A percentile compares a stretch with the other conserved stretches of the same genome.
Evolutionary conservation across 176 grass and related monocot species (phyloP).

Genomic region (Ananas comosus): DNA sequence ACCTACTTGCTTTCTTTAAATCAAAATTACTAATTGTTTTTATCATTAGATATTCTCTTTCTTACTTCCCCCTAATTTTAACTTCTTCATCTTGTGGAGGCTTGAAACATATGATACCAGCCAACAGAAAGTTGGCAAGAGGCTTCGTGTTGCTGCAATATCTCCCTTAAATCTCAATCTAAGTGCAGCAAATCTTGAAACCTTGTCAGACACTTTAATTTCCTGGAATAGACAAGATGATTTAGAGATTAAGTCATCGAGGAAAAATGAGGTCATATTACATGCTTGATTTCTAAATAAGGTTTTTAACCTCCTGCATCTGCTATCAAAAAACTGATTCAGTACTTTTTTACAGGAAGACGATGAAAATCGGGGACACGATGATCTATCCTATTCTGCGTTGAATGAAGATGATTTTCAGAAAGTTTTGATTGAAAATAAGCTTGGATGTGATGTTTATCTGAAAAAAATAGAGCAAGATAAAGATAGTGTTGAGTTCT

Average conservation of each 20-base stretch:
- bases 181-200: conserved; percentile 83
- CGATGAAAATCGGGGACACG: conserved; percentile 30
- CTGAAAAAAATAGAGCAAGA: conserved; percentile 61
- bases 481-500: conserved; percentile 35
- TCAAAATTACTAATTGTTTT: background rate
- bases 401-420: conserved; percentile 90
- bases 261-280: conserved; percentile 46
- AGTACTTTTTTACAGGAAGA: conserved; percentile 34
- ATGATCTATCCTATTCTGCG: conserved; percentile 48
- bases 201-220: conserved; percentile 75
- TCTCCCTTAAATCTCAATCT: conserved; percentile 71
- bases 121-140: conserved; percentile 75
- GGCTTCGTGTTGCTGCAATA: conserved; percentile 74
- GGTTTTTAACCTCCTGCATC: background rate
- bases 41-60: conserved; percentile 6
- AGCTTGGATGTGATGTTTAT: conserved; percentile 92
- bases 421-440: conserved; percentile 82
- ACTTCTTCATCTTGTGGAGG: conserved; percentile 29
- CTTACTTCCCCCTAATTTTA: background rate
- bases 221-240: conserved; percentile 87
- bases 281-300: conserved; percentile 7
- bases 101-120: conserved; percentile 85
- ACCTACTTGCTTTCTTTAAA: background rate
- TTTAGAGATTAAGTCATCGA: conserved; percentile 60
- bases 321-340: conserved; percentile 2